These are phyloP conservation scores for Saccharomycopsis schoenii DNA, from an alignment of 805 yeast species.

Conservation along the genomic window DNA sequence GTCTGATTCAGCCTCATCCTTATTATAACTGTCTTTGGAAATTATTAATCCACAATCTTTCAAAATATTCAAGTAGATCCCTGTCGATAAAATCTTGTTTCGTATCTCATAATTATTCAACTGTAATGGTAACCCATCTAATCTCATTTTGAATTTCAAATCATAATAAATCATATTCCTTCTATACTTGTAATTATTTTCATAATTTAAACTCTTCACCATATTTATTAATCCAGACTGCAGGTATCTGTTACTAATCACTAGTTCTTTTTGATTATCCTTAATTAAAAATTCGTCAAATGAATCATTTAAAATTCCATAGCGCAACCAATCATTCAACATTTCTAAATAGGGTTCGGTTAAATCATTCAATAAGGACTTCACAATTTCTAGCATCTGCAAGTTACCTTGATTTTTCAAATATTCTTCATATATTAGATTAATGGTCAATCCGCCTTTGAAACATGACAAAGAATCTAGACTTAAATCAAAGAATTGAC, in stretches of 20 bases:
- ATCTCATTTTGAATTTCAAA: conserved; percentile 60
- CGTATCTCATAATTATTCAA: conserved; percentile 45
- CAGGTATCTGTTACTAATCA: not conserved
- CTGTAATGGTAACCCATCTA: conserved; percentile 65
- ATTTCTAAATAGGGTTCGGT: conserved; percentile 54
- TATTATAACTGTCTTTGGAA: conserved; percentile 15
- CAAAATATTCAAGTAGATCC: conserved; percentile 72
- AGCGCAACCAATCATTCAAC: conserved; percentile 70
- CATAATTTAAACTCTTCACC: not conserved
- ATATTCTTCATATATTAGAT: conserved; percentile 49
- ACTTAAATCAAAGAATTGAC: not conserved
- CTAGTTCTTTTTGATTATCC: conserved; percentile 20
- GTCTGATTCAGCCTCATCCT: not conserved
- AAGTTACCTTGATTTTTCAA: conserved; percentile 58
- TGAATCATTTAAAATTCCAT: conserved; percentile 70
- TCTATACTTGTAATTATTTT: conserved; percentile 5
- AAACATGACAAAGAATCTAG: conserved; percentile 35
- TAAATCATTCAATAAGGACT: conserved; percentile 43
- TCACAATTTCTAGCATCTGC: conserved; percentile 41
- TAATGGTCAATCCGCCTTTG: conserved; percentile 71
- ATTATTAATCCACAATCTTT: conserved; percentile 44
- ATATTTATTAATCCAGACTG: not conserved
- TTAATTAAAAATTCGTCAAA: conserved; percentile 75
- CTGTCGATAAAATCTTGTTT: conserved; percentile 64
- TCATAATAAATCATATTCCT: conserved; percentile 54